Evolutionary conservation across 805 yeast genomes (phyloP).

Genomic region (Pichia heedii): DNA sequence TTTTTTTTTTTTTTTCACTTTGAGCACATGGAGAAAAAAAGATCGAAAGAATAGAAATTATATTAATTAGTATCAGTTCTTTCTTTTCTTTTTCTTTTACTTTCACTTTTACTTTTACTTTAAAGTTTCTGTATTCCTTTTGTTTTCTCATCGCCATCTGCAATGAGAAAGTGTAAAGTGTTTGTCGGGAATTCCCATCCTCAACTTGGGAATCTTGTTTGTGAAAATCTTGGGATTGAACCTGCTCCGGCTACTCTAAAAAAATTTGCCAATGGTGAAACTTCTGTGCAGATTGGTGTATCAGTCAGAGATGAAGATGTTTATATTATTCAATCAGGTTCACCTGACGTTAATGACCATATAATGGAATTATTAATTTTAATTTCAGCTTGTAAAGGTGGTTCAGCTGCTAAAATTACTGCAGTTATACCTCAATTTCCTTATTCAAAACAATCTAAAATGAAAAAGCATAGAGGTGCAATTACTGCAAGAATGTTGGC

Average conservation of each 20-base stretch:
- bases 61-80: too few relatives aligned
- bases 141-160: background rate
- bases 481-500: constrained; percentile 98
- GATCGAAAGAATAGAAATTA: too few relatives aligned
- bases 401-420: constrained; percentile 94
- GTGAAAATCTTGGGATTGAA: constrained; percentile 83
- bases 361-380: constrained; percentile 92
- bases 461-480: constrained; percentile 98
- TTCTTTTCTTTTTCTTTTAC: background rate
- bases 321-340: constrained; percentile 84
- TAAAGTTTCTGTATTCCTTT: background rate
- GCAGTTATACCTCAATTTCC: constrained; percentile 98
- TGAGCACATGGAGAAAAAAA: too few relatives aligned
- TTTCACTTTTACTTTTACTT: background rate
- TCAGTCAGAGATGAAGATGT: constrained; percentile 97
- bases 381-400: constrained; percentile 94
- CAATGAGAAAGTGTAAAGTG: constrained; percentile 93
- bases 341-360: constrained; percentile 82
- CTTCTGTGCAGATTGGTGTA: constrained; percentile 90
- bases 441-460: constrained; percentile 92
- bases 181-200: constrained; percentile 97
- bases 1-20: too few relatives aligned
- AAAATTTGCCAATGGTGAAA: constrained; percentile 95
- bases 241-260: constrained; percentile 89
- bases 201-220: constrained; percentile 81